A percentile compares a stretch with the other conserved stretches of the same genome.
These are phyloP conservation scores for Mortierella sp. DNA, from an alignment of 371 early-diverging fungal genomes.

Conservation along the genomic window DNA sequence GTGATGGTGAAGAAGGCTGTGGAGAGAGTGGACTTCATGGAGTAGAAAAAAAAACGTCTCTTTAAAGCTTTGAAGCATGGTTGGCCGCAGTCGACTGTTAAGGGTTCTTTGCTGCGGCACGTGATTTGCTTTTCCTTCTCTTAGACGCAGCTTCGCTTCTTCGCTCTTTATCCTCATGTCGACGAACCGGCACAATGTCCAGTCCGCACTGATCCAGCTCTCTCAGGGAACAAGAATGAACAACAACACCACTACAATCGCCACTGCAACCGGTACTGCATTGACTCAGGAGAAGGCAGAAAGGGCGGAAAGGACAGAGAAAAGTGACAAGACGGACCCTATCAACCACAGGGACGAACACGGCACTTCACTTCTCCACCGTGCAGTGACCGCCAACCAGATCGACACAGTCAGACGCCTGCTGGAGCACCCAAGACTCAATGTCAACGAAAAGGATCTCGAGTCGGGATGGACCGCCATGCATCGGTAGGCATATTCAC, in stretches of 20 bases:
- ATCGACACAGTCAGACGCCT: constrained; percentile 61
- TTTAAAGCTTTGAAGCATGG: background rate
- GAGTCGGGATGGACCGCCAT: constrained; percentile 84
- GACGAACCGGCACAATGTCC: constrained; percentile 5
- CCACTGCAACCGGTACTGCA: background rate
- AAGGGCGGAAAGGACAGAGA: background rate
- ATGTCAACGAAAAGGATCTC: constrained; percentile 74
- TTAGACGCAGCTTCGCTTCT: background rate
- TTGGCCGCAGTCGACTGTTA: background rate
- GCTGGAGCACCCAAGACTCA: constrained; percentile 64
- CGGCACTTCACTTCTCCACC: constrained; percentile 32
- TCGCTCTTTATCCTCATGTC: background rate
- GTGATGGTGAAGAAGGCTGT: background rate
- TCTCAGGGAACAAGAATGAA: background rate
- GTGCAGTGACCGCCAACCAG: constrained; percentile 35
- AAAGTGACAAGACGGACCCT: constrained; percentile 14
- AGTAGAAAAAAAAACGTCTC: background rate
- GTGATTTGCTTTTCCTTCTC: too few species aligned
- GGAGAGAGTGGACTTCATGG: background rate
- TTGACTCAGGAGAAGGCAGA: background rate
- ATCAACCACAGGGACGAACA: constrained; percentile 34
- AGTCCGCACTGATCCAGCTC: background rate
- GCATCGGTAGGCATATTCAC: constrained; percentile 57
- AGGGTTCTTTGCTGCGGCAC: background rate
- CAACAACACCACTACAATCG: background rate